Percentiles rank a stretch among this genome's conserved stretches.
These are phyloP conservation scores for Zangia roseola DNA, from an alignment of 768 basidiomycete species.

Conservation along the genomic window DNA sequence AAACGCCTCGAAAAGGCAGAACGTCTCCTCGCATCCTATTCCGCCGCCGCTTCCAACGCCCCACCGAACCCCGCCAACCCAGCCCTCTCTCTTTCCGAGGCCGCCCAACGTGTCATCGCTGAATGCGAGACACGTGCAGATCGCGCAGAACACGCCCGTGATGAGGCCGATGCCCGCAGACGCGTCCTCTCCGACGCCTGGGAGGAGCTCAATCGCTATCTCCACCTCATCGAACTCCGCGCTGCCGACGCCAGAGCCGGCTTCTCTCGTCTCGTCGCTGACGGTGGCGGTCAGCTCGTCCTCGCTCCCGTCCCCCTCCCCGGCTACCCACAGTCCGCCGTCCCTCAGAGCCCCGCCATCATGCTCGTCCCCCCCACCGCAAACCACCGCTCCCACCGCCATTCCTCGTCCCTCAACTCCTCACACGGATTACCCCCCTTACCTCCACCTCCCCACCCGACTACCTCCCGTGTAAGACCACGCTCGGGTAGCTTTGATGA, in stretches of 20 bases:
- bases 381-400: constrained; percentile 19
- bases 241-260: constrained; percentile 49
- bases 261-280: constrained; percentile 44
- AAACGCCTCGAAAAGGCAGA: constrained; percentile 58
- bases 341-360: constrained; percentile 24
- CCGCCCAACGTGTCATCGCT: constrained; percentile 38
- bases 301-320: constrained; percentile 34
- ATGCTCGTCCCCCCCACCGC: constrained; percentile 24
- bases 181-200: constrained; percentile 47
- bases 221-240: constrained; percentile 44
- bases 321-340: constrained; percentile 8
- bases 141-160: constrained; percentile 50
- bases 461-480: constrained; percentile 37
- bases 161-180: constrained; percentile 52
- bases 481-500: constrained; percentile 45
- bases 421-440: constrained; percentile 34
- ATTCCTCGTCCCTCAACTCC: constrained; percentile 25
- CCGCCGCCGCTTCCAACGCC: constrained; percentile 20
- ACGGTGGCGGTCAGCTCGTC: constrained; percentile 46
- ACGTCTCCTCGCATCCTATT: constrained; percentile 35
- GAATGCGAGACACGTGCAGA: constrained; percentile 50
- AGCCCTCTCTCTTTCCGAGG: constrained; percentile 23
- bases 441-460: constrained; percentile 39
- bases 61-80: constrained; percentile 18
- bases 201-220: constrained; percentile 48